Evolutionary conservation across 345 rosid genomes (phyloP).

Genomic region (Capsella bursapastoris): DNA sequence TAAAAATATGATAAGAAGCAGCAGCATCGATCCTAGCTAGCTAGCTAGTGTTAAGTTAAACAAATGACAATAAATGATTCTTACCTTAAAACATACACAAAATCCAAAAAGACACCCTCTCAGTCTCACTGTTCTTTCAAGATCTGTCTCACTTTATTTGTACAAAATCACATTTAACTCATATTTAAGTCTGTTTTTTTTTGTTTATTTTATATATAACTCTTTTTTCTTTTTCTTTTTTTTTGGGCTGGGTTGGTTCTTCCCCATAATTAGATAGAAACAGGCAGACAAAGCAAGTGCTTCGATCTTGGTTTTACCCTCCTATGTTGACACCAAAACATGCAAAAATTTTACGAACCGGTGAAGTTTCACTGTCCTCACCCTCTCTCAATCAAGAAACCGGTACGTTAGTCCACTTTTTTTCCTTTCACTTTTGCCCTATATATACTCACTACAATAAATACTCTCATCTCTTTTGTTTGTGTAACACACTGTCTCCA

Average conservation of each 20-base stretch:
- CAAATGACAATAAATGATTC: conserved; percentile 5
- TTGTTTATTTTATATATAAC: not conserved
- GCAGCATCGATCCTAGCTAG: not conserved
- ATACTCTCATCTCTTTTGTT: conserved; percentile 28
- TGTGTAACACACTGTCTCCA: conserved; percentile 15
- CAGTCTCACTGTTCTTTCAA: conserved; percentile 37
- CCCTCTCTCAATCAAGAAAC: conserved; percentile 37
- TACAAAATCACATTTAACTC: conserved; percentile 37
- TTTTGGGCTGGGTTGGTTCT: conserved; percentile 28
- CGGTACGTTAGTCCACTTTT: not conserved
- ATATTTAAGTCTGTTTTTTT: conserved; percentile 5
- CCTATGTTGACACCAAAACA: conserved; percentile 38
- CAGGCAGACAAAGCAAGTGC: conserved; percentile 45
- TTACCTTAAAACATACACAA: conserved; percentile 23
- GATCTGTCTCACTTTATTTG: conserved; percentile 41
- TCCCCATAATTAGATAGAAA: conserved; percentile 42
- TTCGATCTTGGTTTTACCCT: conserved; percentile 38
- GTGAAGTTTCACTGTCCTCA: conserved; percentile 35
- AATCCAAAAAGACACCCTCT: conserved; percentile 24
- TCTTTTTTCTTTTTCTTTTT: not conserved
- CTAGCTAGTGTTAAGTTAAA: not conserved
- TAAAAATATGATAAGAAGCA: not conserved
- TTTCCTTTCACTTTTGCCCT: conserved; percentile 31
- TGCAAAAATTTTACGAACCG: conserved; percentile 35
- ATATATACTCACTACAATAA: conserved; percentile 11